Evolutionary conservation across 78 protist genomes (phyloP).

Genomic region (Dictyostelium purpureum): DNA sequence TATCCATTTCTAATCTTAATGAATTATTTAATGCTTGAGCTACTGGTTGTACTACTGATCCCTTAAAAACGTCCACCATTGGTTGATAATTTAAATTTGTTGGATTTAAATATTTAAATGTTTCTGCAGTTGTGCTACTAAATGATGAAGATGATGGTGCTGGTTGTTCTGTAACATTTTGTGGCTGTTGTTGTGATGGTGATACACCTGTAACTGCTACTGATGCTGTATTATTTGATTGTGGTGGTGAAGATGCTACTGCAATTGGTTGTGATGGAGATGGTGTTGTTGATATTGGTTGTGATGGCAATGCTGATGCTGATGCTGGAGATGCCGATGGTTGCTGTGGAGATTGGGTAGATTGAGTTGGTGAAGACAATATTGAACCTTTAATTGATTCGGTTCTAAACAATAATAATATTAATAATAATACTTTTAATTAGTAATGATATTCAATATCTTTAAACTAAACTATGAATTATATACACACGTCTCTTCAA

Average conservation of each 20-base stretch:
- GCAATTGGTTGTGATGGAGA: not conserved
- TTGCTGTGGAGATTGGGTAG: not conserved
- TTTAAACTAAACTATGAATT: not conserved
- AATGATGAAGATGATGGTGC: not conserved
- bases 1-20: conserved; percentile 37
- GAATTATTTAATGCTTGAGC: conserved; percentile 15
- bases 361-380: not conserved
- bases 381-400: conserved; percentile 30
- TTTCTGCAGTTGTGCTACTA: not conserved
- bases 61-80: conserved; percentile 51
- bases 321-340: not conserved
- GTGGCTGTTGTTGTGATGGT: not conserved
- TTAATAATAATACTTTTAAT: not conserved
- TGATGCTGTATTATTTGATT: conserved; percentile 5
- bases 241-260: too few relatives aligned
- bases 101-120: conserved; percentile 2
- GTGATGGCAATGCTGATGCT: not conserved
- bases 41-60: conserved; percentile 10
- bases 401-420: not conserved
- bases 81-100: conserved; percentile 47
- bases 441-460: not conserved
- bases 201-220: too few relatives aligned
- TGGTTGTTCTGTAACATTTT: not conserved
- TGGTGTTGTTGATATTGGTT: not conserved
- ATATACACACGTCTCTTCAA: conserved; percentile 47